Evolutionary conservation across 2,329 filamentous ascomycete genomes (phyloP), one percentile per base, ranked within the genome.

Genomic region (Trichothecium sympodiale): DNA sequence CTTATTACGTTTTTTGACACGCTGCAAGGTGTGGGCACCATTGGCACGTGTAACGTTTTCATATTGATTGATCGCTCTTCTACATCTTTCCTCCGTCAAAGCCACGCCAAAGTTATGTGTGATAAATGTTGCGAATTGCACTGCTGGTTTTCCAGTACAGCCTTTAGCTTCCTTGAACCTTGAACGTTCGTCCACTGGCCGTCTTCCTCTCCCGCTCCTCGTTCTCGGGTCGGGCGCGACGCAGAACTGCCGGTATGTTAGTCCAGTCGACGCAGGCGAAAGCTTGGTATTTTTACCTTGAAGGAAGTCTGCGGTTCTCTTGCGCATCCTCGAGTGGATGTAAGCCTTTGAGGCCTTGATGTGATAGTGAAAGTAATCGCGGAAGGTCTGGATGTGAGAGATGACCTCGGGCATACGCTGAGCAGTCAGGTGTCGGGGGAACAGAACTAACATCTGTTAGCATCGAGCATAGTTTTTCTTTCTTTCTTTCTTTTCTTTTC

Each of bases 291-390:
- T 48, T 70, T 56, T 67, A 89, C 86, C 85, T 74, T 98, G 93
- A 39, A 98, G 77, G 68, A 98, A 98, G 60, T 98, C 93, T 34
- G 91, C 91, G 8, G 93, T 98, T 59, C 91, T 78, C 68, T 89
- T 85, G 56, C 91, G 80, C 91, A 98, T 98, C 53, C 93, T 78
- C 25, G 88, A 93, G 71, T 98, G 91, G 46, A 98, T 98, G 55
- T 95, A 98, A 36, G 93, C 91, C 71, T 98, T 98, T 43, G 88
- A 95, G 20, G 91, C 93, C 66, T 98, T 98, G 65, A 98, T 98
- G 62, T 98, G 91, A 61, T 99, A 99, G 62, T 99, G 91, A 71
- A 99, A 98, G 63, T 98, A 98, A 57, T 98, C 91, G 47, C 91
- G 84, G 83, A 98, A 98, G 12, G 91, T 99, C 64, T 99, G 93